Conservation (phyloP, 1,139 yeast genomes). For the Debaryomyces sp. region DNA sequence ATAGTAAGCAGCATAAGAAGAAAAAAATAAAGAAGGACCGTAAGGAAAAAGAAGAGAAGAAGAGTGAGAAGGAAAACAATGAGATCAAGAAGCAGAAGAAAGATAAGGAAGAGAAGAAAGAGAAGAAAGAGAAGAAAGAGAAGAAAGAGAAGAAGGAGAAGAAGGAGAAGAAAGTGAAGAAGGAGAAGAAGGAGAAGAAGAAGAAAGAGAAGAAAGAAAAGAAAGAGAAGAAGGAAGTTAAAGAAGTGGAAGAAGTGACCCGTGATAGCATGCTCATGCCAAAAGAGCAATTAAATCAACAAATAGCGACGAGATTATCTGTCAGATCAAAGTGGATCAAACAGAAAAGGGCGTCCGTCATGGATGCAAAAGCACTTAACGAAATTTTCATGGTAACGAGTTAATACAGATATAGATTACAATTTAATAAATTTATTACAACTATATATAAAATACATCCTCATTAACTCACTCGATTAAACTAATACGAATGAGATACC, state of each 20-base stretch:
- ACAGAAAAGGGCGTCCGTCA: conserved; percentile 87
- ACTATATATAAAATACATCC: conserved; percentile 1
- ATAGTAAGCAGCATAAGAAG: conserved; percentile 6
- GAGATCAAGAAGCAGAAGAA: conserved; percentile 10
- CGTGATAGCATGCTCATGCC: conserved; percentile 45
- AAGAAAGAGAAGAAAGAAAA: conserved; percentile 22
- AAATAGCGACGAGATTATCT: conserved; percentile 65
- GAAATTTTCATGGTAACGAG: conserved; percentile 88
- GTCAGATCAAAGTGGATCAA: conserved; percentile 84
- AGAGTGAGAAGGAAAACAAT: conserved; percentile 13
- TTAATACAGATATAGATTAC: conserved; percentile 14
- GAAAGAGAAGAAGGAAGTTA: conserved; percentile 31
- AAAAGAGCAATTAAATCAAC: conserved; percentile 26
- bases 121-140: conserved; percentile 19
- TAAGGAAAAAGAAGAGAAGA: conserved; percentile 15
- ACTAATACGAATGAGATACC: conserved; percentile 39
- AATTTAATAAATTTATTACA: conserved; percentile 5
- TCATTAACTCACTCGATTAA: conserved; percentile 11
- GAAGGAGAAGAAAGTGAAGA: conserved; percentile 29
- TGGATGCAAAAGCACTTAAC: conserved; percentile 84
- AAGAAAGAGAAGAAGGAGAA: conserved; percentile 27
- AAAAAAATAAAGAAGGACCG: conserved; percentile 13
- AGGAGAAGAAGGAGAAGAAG: conserved; percentile 27
- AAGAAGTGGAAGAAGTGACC: conserved; percentile 17
- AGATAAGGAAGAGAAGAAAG: conserved; percentile 13